A percentile compares a stretch with the other conserved stretches of the same genome.
These are phyloP conservation scores for Yamadazyma ubonensis DNA, from an alignment of 805 yeast species.

Conservation along the genomic window DNA sequence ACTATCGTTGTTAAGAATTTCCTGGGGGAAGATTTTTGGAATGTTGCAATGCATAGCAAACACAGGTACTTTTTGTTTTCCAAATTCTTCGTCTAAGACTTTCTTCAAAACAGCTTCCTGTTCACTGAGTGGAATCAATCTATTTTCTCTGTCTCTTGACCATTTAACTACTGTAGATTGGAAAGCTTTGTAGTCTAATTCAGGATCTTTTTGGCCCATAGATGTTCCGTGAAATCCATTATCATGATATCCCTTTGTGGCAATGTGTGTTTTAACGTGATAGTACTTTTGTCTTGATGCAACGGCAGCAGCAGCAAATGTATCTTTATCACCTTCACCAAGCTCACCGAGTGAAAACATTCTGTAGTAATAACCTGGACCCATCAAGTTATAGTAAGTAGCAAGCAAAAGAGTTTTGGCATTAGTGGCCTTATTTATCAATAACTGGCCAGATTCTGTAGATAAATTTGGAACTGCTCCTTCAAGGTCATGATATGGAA, in stretches of 20 bases:
- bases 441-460: slow-evolving; percentile 66
- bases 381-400: slow-evolving; percentile 63
- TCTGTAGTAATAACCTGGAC: slow-evolving; percentile 58
- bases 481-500: slow-evolving; percentile 60
- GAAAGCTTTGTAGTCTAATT: slow-evolving; percentile 20
- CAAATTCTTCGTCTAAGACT: slow-evolving; percentile 43
- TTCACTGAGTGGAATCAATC: slow-evolving; percentile 16
- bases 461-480: slow-evolving; percentile 70
- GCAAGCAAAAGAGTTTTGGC: slow-evolving; percentile 56
- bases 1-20: slow-evolving; percentile 19
- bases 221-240: slow-evolving; percentile 27
- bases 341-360: slow-evolving; percentile 54
- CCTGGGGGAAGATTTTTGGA: slow-evolving; percentile 33
- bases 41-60: slow-evolving; percentile 33
- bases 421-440: slow-evolving; percentile 57
- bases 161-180: slow-evolving; percentile 6
- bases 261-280: slow-evolving; percentile 41
- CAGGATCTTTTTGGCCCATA: slow-evolving; percentile 32
- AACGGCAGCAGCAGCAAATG: slow-evolving; percentile 35
- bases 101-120: slow-evolving; percentile 28
- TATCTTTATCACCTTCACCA: slow-evolving; percentile 40
- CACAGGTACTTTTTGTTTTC: slow-evolving; percentile 46
- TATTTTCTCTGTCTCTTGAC: neutral
- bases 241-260: slow-evolving; percentile 30
- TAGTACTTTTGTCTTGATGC: slow-evolving; percentile 36